Evolutionary conservation across 2,329 filamentous ascomycete species (phyloP), one percentile per base, ranked within the genome.

Genomic region (Calonectria hawksworthii): DNA sequence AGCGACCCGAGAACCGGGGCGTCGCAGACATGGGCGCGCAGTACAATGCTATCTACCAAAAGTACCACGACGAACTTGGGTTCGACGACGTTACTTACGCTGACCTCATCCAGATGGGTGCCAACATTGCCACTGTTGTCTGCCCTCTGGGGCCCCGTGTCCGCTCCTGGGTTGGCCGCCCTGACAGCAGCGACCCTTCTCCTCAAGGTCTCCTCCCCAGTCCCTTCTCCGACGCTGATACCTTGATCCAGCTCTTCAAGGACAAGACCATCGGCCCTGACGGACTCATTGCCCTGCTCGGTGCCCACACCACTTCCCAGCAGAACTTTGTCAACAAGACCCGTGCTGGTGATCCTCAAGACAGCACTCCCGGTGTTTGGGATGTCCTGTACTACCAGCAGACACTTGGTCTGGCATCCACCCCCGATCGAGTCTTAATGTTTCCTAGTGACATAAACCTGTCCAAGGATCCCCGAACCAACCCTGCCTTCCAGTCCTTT

Each of bases 81-180:
- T 82, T 81, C 73, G 83, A 79, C 28, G 78, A 80, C n/a, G 85
- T 92, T 41, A 85, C 86, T 4, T 88, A 88, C 77, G 90, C 89
- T 38, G 90, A 92, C 78, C 83, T 92, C 10, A 86, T 90, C 44
- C 89, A 91, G 79, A 88, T 90, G 78, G 88, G 88, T 2, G 84
- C 84, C 83, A 89, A 83, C 72, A 85, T 90, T 51, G 90, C 88
- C 26, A 88, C 89, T 10, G 86, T 89, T 5, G 85, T 87, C 14
- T 87, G 86, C 71, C 85, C 86, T 10, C 82, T 86, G 7, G 86
- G 86, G 3, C 90, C 90, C 2, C 86, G 86, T 23, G 85, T 91
- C 21, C 84, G 86, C 67, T 88, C 89, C 1, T 89, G 87, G 66
- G 86, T 91, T 34, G 90, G 90, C 44, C 87, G 90, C 51, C 84